A percentile compares a stretch with the other conserved stretches of the same genome.
These are phyloP conservation scores for Stipa capillata DNA, from an alignment of 176 grass and related monocot genomes.

Conservation along the genomic window DNA sequence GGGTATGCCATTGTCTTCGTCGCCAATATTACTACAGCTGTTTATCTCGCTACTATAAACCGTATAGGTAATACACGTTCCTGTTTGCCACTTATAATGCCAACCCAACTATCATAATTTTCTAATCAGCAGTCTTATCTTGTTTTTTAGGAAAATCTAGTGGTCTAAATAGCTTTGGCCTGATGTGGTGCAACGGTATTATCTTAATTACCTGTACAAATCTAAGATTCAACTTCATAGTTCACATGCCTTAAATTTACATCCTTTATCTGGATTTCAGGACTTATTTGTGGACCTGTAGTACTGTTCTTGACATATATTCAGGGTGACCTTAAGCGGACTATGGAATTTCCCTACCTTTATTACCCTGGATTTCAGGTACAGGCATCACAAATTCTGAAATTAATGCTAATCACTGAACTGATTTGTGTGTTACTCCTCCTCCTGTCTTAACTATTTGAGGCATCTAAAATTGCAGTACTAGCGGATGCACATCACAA, in stretches of 20 bases:
- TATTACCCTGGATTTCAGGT: slow-evolving; percentile 85
- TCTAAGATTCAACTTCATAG: neutral
- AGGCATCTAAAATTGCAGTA: slow-evolving; percentile 2
- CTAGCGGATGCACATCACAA: neutral
- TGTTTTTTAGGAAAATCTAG: slow-evolving; percentile 81
- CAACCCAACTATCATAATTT: neutral
- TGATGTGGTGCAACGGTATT: slow-evolving; percentile 99
- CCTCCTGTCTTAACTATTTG: neutral
- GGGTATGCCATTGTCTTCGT: slow-evolving; percentile 88
- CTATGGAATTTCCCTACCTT: slow-evolving; percentile 84
- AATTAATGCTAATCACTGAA: neutral
- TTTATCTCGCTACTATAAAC: slow-evolving; percentile 99
- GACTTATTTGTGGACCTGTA: slow-evolving; percentile 84
- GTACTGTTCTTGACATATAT: slow-evolving; percentile 87
- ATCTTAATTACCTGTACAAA: slow-evolving; percentile 7
- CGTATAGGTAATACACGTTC: slow-evolving; percentile 65
- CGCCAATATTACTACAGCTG: slow-evolving; percentile 87
- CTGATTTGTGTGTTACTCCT: neutral
- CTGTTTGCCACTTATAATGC: neutral
- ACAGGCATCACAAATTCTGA: neutral
- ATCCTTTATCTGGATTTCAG: slow-evolving; percentile 43
- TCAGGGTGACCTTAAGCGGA: slow-evolving; percentile 63
- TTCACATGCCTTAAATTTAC: neutral
- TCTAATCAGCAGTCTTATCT: slow-evolving; percentile 17
- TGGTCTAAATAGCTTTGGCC: slow-evolving; percentile 92